Evolutionary conservation across 768 basidiomycete species (phyloP), one percentile per base, ranked within the genome.

Genomic region (Pleurotus giganteus): DNA sequence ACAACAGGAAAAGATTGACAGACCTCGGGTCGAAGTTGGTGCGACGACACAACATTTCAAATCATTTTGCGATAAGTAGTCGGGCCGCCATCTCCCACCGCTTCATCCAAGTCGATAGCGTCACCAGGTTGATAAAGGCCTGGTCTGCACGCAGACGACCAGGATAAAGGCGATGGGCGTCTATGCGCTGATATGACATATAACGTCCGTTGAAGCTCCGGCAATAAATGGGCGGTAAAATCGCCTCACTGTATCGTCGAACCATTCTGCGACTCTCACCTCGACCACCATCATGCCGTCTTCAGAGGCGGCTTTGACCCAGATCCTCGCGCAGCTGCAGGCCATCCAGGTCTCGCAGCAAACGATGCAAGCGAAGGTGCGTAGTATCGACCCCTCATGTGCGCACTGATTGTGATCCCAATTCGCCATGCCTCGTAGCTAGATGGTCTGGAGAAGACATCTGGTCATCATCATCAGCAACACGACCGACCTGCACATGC

Each of bases 301-400:
- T 9, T 73, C 79, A 47, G 86, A 89, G 56, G 82, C 84, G 11
- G 68, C 85, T 5, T 73, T 94, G 45, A 78, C 79, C 0, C 87
- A 91, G 67, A 92, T 94, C 53, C 76, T 92, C 7, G 71, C 74
- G 4, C 86, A 87, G 70, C 80, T 94, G 51, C 77, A 87, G 60
- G 74, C 81, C 3, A 75, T 94, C 63, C 86, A 89, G 66, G 69
- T 86, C 45, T 83, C 83, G 46, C 89, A 93, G 65, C 88, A 91
- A 68, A 77, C 83, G 0, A 74, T 93, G 63, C 87, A 91, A 60
- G 84, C 88, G 21, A 90, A 94, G 79, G 90, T 91, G 60, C 37
- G 60, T 56, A 15, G 42, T 36, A 62, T 15, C 59, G 54, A 26
- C 47, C 64, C 4, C 19, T 47, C 46, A 17, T 13, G 46, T 12